These are phyloP conservation scores for Neofusicoccum sp. DNA, from an alignment of 2,329 filamentous ascomycete species.

Conservation along the genomic window DNA sequence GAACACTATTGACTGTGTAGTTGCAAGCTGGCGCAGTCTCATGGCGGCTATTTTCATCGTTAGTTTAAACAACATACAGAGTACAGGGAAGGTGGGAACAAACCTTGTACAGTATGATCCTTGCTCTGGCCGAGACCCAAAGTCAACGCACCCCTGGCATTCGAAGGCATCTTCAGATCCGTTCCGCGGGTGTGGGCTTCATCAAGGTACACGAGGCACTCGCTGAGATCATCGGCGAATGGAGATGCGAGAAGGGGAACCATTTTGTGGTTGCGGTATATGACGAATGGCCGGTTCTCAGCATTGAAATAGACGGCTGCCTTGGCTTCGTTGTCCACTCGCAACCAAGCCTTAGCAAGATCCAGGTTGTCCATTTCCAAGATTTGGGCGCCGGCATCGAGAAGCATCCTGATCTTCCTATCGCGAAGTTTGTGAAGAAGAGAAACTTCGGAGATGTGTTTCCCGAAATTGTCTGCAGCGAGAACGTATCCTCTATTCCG, in stretches of 20 bases:
- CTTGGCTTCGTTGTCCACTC: conserved; percentile 45
- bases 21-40: conserved; percentile 57
- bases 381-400: conserved; percentile 67
- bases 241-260: conserved; percentile 57
- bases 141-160: conserved; percentile 57
- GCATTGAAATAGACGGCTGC: conserved; percentile 59
- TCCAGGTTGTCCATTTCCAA: conserved; percentile 61
- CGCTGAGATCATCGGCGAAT: conserved; percentile 55
- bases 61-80: conserved; percentile 12
- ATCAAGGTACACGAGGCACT: conserved; percentile 62
- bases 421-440: conserved; percentile 48
- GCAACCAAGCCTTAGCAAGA: conserved; percentile 56
- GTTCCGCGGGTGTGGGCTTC: conserved; percentile 65
- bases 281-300: conserved; percentile 50
- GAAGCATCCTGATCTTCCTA: conserved; percentile 54
- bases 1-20: conserved; percentile 9
- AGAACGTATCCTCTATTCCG: conserved; percentile 55
- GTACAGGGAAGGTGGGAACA: conserved; percentile 2
- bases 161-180: conserved; percentile 58
- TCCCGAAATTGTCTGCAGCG: conserved; percentile 33
- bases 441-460: conserved; percentile 48
- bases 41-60: conserved; percentile 57
- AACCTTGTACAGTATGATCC: conserved; percentile 64
- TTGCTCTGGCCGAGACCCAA: conserved; percentile 61
- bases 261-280: conserved; percentile 41